Evolutionary conservation across 2,329 filamentous ascomycete species (phyloP).

Genomic region (Claviceps monticola): DNA sequence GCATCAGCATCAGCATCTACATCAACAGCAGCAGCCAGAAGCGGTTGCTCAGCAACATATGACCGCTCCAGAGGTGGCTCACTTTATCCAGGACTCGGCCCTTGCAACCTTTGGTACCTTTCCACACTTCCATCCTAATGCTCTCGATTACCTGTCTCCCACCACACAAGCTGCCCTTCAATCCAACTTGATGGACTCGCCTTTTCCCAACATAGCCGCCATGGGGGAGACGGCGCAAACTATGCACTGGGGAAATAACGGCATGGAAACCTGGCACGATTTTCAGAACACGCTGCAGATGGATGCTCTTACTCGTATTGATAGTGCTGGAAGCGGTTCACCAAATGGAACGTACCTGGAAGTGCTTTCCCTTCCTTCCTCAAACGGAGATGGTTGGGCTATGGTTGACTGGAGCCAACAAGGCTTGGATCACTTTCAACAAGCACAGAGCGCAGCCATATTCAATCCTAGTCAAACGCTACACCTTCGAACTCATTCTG

Average conservation of each 20-base stretch:
- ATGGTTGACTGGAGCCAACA: conserved; percentile 63
- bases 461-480: conserved; percentile 88
- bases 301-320: conserved; percentile 27
- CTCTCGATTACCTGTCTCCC: conserved; percentile 47
- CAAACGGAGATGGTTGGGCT: conserved; percentile 79
- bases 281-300: conserved; percentile 51
- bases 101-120: conserved; percentile 43
- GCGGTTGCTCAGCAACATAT: conserved; percentile 22
- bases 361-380: conserved; percentile 66
- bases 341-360: conserved; percentile 54
- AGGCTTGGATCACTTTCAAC: conserved; percentile 46
- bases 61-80: conserved; percentile 31
- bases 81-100: conserved; percentile 43
- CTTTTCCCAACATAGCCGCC: conserved; percentile 44
- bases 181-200: conserved; percentile 46
- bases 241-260: conserved; percentile 44
- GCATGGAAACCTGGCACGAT: conserved; percentile 67
- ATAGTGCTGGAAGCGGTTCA: conserved; percentile 31
- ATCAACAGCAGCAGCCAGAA: conserved; percentile 29
- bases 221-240: conserved; percentile 41
- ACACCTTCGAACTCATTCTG: conserved; percentile 75
- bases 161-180: conserved; percentile 51
- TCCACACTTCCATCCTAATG: conserved; percentile 37
- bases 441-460: conserved; percentile 48
- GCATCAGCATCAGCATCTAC: conserved; percentile 30